These are phyloP conservation scores for Lipomyces starkeyi DNA, from an alignment of 805 yeast genomes.

Conservation along the genomic window DNA sequence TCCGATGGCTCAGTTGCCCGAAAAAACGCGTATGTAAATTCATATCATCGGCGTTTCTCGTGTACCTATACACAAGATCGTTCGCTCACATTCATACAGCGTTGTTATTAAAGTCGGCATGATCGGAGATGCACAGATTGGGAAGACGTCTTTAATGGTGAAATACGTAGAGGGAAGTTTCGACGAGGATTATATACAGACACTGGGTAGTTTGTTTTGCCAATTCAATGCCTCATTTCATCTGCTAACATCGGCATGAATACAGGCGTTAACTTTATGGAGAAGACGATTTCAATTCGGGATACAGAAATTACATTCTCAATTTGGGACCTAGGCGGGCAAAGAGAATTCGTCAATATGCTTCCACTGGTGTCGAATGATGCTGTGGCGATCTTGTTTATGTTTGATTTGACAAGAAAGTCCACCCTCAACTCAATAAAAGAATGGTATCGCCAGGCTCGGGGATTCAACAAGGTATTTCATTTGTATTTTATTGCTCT, in stretches of 20 bases:
- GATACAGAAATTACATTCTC: slow-evolving; percentile 88
- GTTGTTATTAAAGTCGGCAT: slow-evolving; percentile 77
- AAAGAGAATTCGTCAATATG: slow-evolving; percentile 93
- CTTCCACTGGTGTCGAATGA: slow-evolving; percentile 89
- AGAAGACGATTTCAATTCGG: slow-evolving; percentile 80
- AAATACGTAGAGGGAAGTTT: slow-evolving; percentile 95
- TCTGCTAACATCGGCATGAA: neutral
- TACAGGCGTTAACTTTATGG: slow-evolving; percentile 93
- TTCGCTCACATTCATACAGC: slow-evolving; percentile 32
- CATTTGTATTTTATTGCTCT: neutral
- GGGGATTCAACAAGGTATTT: slow-evolving; percentile 74
- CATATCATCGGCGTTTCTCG: neutral
- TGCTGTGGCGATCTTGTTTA: slow-evolving; percentile 86
- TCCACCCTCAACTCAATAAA: slow-evolving; percentile 85
- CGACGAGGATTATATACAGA: slow-evolving; percentile 90
- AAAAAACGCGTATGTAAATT: neutral
- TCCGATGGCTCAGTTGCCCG: neutral
- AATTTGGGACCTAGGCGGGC: slow-evolving; percentile 97
- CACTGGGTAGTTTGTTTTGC: slow-evolving; percentile 47
- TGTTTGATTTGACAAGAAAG: slow-evolving; percentile 88
- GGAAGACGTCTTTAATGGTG: slow-evolving; percentile 95
- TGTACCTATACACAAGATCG: neutral
- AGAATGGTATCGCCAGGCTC: slow-evolving; percentile 93
- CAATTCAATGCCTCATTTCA: neutral
- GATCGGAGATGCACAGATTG: slow-evolving; percentile 94